Base-by-base conservation (phyloP, 352 stramenopile species). In the Pythium rhizo-oryzae region DNA sequence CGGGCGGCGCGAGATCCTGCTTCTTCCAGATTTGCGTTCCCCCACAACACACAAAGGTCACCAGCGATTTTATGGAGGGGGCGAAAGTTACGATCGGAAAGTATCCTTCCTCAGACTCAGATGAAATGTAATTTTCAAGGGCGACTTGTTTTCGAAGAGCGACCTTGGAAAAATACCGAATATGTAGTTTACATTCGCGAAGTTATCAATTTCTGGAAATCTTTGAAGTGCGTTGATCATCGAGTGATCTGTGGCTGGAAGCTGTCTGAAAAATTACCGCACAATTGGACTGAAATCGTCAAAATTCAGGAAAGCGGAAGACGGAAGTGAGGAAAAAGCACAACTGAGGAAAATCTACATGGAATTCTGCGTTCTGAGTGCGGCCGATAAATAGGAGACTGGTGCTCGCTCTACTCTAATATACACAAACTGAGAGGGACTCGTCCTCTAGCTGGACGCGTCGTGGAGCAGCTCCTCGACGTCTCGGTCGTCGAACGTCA, bases 381-480 rank as follows among this genome's bases (percentile, higher is more conserved):
- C 19, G 18, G 28, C 35, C 21, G 33, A 58, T 65, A 65, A 65
- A 65, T 65, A 58, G 33, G 33, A 37, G 28, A 39, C 7, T 30
- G 12, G 1, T n/a, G 18, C 21, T 15, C 7, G 1, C 9, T 7
- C 11, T 44, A 11, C 53, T 63, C 54, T 58, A 71, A 23, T 67
- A 7, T 62, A 66, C 57, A 71, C 50, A 51, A 58, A 66, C 41
- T 54, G 4, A 41, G 15, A 13, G 16, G 7, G 0, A 21, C 15
- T 18, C 19, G 6, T 4, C 15, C 7, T 47, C 50, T 67, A 60
- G 24, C 47, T 67, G n/a, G 62, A 69, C 12, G 63, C 62, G 25
- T 90, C 84, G 59, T 70, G 71, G 0, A 90, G 65, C 18, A 93
- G 60, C 62, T 91, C 85, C 24, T 91, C 85, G 25, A 93, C 72